These are phyloP conservation scores for Cylindrotheca closterium DNA, from an alignment of 108 stramenopile species.

Conservation along the genomic window DNA sequence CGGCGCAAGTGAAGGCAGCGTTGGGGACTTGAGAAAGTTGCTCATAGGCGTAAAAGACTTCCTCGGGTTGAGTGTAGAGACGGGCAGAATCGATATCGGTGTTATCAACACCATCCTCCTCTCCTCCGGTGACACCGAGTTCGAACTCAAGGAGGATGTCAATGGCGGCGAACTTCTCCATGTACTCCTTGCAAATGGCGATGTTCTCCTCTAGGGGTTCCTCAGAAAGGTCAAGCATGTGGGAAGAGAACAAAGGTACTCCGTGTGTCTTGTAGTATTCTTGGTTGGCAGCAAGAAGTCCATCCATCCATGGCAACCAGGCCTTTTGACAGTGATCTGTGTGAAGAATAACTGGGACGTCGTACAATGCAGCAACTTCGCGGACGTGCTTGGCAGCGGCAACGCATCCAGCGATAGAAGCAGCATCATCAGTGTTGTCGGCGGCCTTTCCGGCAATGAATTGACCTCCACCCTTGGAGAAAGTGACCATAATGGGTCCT, in stretches of 20 bases:
- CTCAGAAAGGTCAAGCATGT: constrained; percentile 98
- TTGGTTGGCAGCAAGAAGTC: constrained; percentile 86
- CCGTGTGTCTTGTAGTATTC: constrained; percentile 86
- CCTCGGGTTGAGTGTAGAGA: constrained; percentile 96
- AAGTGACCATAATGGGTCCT: constrained; percentile 90
- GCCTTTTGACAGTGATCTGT: constrained; percentile 96
- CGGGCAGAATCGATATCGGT: constrained; percentile 85
- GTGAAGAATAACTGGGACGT: constrained; percentile 94
- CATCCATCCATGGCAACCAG: constrained; percentile 96
- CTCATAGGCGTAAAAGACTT: constrained; percentile 89
- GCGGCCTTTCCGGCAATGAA: constrained; percentile 93
- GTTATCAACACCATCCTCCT: constrained; percentile 98
- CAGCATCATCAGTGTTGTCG: constrained; percentile 79
- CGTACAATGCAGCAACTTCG: constrained; percentile 92
- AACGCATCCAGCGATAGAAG: constrained; percentile 90
- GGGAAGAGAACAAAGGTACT: constrained; percentile 91
- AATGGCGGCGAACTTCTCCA: constrained; percentile 84
- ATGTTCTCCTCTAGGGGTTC: constrained; percentile 98
- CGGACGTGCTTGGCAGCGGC: constrained; percentile 94
- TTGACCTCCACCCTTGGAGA: constrained; percentile 94
- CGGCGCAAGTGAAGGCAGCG: constrained; percentile 87
- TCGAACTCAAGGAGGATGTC: constrained; percentile 95
- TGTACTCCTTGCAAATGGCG: constrained; percentile 92
- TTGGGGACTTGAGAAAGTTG: constrained; percentile 79
- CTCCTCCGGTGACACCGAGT: constrained; percentile 96